Conservation (phyloP, 106 monocot species). For the Dendrobium huoshanense region DNA sequence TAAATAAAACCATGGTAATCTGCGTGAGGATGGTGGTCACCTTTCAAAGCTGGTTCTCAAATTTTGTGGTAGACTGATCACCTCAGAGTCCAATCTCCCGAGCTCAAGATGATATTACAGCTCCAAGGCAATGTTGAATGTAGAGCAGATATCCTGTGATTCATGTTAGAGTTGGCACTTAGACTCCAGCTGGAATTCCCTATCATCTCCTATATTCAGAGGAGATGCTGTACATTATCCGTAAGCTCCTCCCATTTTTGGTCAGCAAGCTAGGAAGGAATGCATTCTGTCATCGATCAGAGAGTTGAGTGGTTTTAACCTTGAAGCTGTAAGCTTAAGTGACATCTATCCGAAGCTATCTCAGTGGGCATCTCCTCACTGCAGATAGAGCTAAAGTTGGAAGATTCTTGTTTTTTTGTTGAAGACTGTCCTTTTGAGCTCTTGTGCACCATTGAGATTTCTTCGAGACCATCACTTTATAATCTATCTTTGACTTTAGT, state of each 20-base stretch:
- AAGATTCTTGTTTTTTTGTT: background rate
- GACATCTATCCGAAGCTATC: background rate
- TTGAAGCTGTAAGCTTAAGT: background rate
- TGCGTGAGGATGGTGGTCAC: background rate
- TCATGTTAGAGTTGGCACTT: background rate
- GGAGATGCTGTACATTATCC: background rate
- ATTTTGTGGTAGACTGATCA: background rate
- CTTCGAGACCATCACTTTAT: background rate
- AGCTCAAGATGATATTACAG: background rate
- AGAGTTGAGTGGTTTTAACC: background rate
- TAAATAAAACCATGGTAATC: background rate
- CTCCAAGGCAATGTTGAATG: background rate
- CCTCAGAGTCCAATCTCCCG: background rate
- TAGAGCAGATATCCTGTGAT: background rate
- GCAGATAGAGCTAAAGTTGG: background rate
- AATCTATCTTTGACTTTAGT: background rate
- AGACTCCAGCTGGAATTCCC: background rate
- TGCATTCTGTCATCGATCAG: background rate
- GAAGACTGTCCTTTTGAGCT: background rate
- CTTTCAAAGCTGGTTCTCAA: background rate
- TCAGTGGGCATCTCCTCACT: background rate
- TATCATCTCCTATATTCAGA: background rate
- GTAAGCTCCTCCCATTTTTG: background rate
- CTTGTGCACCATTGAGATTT: background rate
- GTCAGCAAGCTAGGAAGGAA: background rate